A percentile compares a stretch with the other conserved stretches of the same genome.
phyloP scores from a whole-genome alignment of 495 filamentous ascomycete species.

The Xanthoparmelia taractica region DNA sequence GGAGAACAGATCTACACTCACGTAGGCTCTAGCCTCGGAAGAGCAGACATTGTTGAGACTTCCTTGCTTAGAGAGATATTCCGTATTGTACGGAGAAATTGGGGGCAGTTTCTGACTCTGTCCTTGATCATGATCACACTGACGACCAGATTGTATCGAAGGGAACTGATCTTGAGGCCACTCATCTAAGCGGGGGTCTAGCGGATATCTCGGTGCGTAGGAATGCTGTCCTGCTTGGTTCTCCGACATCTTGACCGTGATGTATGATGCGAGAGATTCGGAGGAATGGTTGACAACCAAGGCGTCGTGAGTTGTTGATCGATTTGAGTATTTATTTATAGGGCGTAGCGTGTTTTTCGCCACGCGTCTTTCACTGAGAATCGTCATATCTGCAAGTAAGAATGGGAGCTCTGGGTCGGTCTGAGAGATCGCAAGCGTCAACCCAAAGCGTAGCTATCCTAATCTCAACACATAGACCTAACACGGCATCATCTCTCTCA shows the following conservation, averaged over 20 bases:
- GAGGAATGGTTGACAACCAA: neutral
- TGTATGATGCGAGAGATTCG: neutral
- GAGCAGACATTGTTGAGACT: too few species aligned
- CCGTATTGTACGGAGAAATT: too few species aligned
- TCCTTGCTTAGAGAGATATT: too few species aligned
- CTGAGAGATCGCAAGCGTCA: constrained; percentile 25
- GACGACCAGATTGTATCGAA: too few species aligned
- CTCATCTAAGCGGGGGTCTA: neutral
- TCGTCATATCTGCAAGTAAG: constrained; percentile 16
- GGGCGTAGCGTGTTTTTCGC: constrained; percentile 6
- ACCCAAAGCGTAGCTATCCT: constrained; percentile 32
- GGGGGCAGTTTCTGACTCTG: too few species aligned
- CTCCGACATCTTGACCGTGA: neutral
- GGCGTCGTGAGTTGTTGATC: neutral
- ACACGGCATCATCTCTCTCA: constrained; percentile 33
- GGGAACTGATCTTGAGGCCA: too few species aligned
- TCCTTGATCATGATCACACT: too few species aligned
- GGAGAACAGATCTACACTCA: too few species aligned
- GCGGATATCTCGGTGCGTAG: neutral
- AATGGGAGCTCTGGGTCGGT: constrained; percentile 32
- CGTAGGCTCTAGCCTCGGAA: too few species aligned
- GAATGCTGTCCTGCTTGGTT: neutral
- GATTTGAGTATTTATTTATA: neutral
- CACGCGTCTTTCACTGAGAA: constrained; percentile 26
- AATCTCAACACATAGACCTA: constrained; percentile 29